A percentile compares a stretch with the other conserved stretches of the same genome.
phyloP scores from a whole-genome alignment of 208 protist genomes.

The Leishmania lainsoni region DNA sequence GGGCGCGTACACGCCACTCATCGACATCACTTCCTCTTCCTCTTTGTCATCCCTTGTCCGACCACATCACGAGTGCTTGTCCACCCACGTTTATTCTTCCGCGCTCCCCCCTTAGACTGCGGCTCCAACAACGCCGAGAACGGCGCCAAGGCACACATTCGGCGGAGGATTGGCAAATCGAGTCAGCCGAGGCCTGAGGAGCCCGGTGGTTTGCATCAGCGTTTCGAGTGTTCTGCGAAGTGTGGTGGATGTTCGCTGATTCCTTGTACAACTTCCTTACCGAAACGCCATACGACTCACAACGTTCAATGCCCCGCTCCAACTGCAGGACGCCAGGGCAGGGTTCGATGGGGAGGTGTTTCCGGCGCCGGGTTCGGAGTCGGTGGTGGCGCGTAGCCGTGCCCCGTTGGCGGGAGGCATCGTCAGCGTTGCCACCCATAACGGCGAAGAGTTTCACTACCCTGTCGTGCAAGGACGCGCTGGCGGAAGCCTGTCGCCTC shows the following conservation, averaged over 20 bases:
- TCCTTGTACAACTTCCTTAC: conserved; percentile 2
- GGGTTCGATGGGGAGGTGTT: conserved; percentile 25
- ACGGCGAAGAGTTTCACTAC: conserved; percentile 25
- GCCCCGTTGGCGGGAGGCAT: not conserved
- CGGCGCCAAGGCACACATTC: not conserved
- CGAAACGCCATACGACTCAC: not conserved
- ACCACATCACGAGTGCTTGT: not conserved
- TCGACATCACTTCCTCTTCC: not conserved
- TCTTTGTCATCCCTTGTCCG: not conserved
- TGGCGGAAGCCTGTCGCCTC: conserved; percentile 20
- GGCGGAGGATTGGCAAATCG: not conserved
- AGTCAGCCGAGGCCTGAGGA: not conserved
- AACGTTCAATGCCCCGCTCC: not conserved
- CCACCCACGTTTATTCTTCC: not conserved
- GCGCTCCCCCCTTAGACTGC: not conserved
- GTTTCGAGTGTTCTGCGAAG: not conserved
- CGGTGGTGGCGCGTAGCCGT: not conserved
- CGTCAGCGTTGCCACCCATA: conserved; percentile 22
- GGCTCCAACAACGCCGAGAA: not conserved
- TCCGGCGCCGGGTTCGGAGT: not conserved
- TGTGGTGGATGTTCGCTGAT: not conserved
- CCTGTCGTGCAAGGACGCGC: conserved; percentile 31
- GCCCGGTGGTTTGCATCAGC: not conserved
- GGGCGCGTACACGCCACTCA: not conserved
- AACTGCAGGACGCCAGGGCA: conserved; percentile 1